phyloP scores from a whole-genome alignment of 768 basidiomycete species.

The Phanerochaete carnosa region DNA sequence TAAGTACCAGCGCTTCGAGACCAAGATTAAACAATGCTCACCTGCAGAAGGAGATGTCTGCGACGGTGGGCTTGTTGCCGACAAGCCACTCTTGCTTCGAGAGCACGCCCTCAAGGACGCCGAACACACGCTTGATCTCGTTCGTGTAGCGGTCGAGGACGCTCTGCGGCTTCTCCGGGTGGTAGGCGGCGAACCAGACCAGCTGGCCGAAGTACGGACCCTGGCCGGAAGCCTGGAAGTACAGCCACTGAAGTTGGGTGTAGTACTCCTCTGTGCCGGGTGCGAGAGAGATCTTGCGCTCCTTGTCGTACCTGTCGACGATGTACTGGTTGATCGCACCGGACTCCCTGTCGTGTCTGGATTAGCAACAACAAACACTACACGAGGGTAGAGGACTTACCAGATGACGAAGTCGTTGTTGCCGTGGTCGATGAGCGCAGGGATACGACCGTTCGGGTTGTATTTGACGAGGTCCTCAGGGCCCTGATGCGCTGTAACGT shows the following conservation, averaged over 20 bases:
- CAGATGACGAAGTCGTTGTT: slow-evolving; percentile 26
- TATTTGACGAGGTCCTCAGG: slow-evolving; percentile 14
- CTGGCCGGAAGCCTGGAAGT: slow-evolving; percentile 33
- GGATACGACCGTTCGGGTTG: slow-evolving; percentile 31
- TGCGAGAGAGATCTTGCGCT: slow-evolving; percentile 26
- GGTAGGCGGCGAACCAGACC: slow-evolving; percentile 23
- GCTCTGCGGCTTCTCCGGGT: slow-evolving; percentile 25
- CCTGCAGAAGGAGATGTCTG: slow-evolving; percentile 23
- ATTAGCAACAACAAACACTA: not conserved
- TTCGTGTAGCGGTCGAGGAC: slow-evolving; percentile 28
- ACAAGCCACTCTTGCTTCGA: slow-evolving; percentile 28
- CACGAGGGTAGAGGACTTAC: not conserved
- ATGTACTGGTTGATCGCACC: slow-evolving; percentile 42
- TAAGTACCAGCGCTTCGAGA: not conserved
- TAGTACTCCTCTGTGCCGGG: slow-evolving; percentile 15
- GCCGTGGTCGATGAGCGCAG: slow-evolving; percentile 27
- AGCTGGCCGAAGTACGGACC: slow-evolving; percentile 28
- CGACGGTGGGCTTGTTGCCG: slow-evolving; percentile 24
- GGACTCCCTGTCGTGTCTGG: slow-evolving; percentile 23
- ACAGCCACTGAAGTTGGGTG: slow-evolving; percentile 38
- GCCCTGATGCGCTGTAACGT: slow-evolving; percentile 14
- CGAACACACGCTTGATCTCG: slow-evolving; percentile 24
- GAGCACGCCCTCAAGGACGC: slow-evolving; percentile 26
- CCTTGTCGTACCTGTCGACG: slow-evolving; percentile 39
- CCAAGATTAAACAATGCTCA: not conserved